Evolutionary conservation across 2,329 filamentous ascomycete species (phyloP).

Genomic region (Zymoseptoria ardabiliae): DNA sequence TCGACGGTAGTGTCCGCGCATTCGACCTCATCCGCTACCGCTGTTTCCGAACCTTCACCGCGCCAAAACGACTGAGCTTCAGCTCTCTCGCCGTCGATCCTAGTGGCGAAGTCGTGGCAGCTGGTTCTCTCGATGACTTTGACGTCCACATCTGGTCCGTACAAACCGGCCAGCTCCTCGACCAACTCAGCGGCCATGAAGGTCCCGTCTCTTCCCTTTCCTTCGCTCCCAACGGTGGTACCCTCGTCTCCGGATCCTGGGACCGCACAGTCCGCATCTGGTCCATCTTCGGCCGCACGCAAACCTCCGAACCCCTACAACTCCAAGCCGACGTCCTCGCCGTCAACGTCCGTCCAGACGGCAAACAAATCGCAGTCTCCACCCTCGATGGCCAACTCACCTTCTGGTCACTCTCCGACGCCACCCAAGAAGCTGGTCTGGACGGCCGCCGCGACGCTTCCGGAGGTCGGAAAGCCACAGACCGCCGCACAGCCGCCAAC

Average conservation of each 20-base stretch:
- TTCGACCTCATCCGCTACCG: constrained; percentile 96
- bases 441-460: constrained; percentile 90
- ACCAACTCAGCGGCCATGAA: constrained; percentile 85
- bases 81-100: constrained; percentile 94
- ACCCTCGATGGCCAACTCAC: constrained; percentile 89
- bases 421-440: constrained; percentile 74
- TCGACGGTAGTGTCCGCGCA: constrained; percentile 88
- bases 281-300: constrained; percentile 89
- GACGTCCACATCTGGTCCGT: constrained; percentile 98
- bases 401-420: constrained; percentile 90
- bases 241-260: constrained; percentile 89
- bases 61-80: constrained; percentile 83
- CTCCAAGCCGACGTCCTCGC: constrained; percentile 85
- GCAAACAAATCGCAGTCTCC: constrained; percentile 81
- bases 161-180: constrained; percentile 89
- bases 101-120: constrained; percentile 91
- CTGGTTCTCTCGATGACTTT: constrained; percentile 90
- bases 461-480: constrained; percentile 79
- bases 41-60: constrained; percentile 96
- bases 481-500: constrained; percentile 86
- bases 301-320: constrained; percentile 90
- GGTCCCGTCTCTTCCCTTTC: constrained; percentile 82
- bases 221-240: constrained; percentile 79
- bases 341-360: constrained; percentile 82
- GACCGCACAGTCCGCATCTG: constrained; percentile 91